Percentiles rank a stretch among this genome's conserved stretches.
Conservation (phyloP, 2,329 filamentous ascomycete species). For the Allantophomopsis lycopodina region DNA sequence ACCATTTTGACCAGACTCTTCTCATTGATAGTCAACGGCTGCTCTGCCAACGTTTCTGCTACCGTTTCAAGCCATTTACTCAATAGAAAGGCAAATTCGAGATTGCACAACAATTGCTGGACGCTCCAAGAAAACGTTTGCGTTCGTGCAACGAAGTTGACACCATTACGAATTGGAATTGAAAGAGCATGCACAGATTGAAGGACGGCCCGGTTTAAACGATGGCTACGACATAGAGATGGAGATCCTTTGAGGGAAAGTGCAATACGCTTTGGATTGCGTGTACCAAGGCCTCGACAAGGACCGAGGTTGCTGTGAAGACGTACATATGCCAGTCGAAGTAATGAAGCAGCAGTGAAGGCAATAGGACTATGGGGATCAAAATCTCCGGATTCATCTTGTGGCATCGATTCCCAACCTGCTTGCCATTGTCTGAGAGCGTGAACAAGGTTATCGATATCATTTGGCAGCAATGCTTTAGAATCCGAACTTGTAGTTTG, state of each 20-base stretch:
- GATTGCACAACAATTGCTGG: slow-evolving; percentile 45
- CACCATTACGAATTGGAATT: slow-evolving; percentile 48
- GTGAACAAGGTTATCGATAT: slow-evolving; percentile 41
- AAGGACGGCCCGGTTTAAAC: slow-evolving; percentile 48
- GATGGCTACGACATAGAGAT: slow-evolving; percentile 40
- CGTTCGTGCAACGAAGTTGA: slow-evolving; percentile 46
- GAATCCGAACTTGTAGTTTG: slow-evolving; percentile 19
- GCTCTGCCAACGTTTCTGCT: slow-evolving; percentile 17
- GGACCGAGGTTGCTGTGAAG: slow-evolving; percentile 51
- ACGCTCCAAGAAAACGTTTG: slow-evolving; percentile 39
- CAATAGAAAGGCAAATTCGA: slow-evolving; percentile 44
- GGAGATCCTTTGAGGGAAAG: slow-evolving; percentile 45
- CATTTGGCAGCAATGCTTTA: background rate
- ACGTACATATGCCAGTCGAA: slow-evolving; percentile 47
- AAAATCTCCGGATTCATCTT: slow-evolving; percentile 27
- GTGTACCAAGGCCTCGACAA: slow-evolving; percentile 47
- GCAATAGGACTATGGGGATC: slow-evolving; percentile 44
- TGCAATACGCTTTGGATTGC: slow-evolving; percentile 45
- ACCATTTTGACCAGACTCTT: slow-evolving; percentile 39
- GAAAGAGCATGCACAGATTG: slow-evolving; percentile 56
- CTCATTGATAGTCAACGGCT: slow-evolving; percentile 32
- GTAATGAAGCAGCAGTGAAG: slow-evolving; percentile 48
- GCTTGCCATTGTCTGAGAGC: slow-evolving; percentile 42
- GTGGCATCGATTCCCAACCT: slow-evolving; percentile 34
- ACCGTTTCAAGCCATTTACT: slow-evolving; percentile 16